phyloP scores from a whole-genome alignment of 1,284 basidiomycete genomes.

The Cutaneotrichosporon mucoides region DNA sequence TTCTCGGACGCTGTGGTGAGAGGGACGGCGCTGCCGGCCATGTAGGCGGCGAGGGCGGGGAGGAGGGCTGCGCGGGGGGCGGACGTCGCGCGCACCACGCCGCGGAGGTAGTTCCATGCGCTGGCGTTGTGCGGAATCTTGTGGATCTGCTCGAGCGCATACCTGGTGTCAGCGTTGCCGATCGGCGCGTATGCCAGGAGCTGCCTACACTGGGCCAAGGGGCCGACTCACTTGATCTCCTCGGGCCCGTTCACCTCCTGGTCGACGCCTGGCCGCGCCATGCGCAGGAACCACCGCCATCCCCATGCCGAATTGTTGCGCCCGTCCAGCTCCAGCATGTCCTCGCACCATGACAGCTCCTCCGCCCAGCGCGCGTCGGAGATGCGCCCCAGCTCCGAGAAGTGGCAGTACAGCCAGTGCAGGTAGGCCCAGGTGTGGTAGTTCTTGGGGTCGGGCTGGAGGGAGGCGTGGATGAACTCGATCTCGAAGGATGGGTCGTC shows the following conservation, averaged over 20 bases:
- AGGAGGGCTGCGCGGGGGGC: conserved; percentile 57
- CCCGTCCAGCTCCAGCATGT: conserved; percentile 70
- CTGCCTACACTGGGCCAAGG: no score
- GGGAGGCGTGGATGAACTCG: conserved; percentile 66
- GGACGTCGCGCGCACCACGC: conserved; percentile 36
- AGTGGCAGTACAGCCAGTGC: conserved; percentile 83
- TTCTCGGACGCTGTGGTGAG: conserved; percentile 24
- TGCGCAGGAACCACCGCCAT: conserved; percentile 86
- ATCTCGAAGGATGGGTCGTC: conserved; percentile 60
- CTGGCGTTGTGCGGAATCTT: conserved; percentile 84
- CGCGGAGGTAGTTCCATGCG: conserved; percentile 91
- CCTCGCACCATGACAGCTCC: conserved; percentile 73
- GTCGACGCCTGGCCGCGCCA: conserved; percentile 58
- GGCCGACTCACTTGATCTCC: not conserved
- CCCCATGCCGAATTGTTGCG: conserved; percentile 98
- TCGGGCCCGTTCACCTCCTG: conserved; percentile 21
- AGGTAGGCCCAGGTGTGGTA: conserved; percentile 96
- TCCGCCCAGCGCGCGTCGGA: conserved; percentile 65
- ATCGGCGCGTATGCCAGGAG: no score
- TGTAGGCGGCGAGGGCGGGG: conserved; percentile 65
- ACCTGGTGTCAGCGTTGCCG: conserved; percentile 43
- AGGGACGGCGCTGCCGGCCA: conserved; percentile 31
- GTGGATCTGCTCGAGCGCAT: conserved; percentile 70
- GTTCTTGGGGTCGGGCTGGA: conserved; percentile 78
- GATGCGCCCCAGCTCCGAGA: conserved; percentile 49